These are phyloP conservation scores for Exserohilum turcica DNA, from an alignment of 2,329 filamentous ascomycete genomes.

Conservation along the genomic window DNA sequence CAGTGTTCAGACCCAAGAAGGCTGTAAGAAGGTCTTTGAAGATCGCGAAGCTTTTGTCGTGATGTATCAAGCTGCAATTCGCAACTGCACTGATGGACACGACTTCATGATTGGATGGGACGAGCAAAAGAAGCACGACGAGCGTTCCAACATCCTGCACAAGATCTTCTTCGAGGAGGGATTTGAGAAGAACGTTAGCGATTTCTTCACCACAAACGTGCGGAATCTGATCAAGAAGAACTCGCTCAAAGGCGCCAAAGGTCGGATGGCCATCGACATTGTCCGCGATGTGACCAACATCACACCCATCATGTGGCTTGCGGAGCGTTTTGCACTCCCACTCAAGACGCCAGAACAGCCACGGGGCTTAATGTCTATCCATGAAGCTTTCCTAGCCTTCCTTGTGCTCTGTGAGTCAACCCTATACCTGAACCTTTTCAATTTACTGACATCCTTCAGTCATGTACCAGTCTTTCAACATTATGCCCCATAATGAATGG, in stretches of 20 bases:
- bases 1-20: conserved; percentile 57
- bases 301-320: conserved; percentile 67
- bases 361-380: conserved; percentile 58
- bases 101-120: conserved; percentile 60
- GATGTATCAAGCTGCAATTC: conserved; percentile 62
- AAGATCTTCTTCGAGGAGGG: conserved; percentile 64
- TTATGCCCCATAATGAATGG: conserved; percentile 57
- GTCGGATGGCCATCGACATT: conserved; percentile 56
- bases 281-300: conserved; percentile 72
- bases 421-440: neutral
- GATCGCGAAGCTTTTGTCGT: conserved; percentile 57
- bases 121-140: conserved; percentile 45
- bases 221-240: conserved; percentile 54
- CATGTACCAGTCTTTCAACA: conserved; percentile 62
- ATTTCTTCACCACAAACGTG: conserved; percentile 60
- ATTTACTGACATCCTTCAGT: conserved; percentile 32
- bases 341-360: conserved; percentile 67
- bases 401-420: conserved; percentile 59
- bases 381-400: conserved; percentile 60
- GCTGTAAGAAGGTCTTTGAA: conserved; percentile 56
- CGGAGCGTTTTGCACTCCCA: conserved; percentile 68
- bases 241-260: conserved; percentile 53
- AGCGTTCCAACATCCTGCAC: conserved; percentile 49
- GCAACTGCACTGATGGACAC: conserved; percentile 62
- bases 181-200: conserved; percentile 69